Evolutionary conservation across 306 rosid species (phyloP), one percentile per base, ranked within the genome.

Genomic region (Pyrus bretschneideri): DNA sequence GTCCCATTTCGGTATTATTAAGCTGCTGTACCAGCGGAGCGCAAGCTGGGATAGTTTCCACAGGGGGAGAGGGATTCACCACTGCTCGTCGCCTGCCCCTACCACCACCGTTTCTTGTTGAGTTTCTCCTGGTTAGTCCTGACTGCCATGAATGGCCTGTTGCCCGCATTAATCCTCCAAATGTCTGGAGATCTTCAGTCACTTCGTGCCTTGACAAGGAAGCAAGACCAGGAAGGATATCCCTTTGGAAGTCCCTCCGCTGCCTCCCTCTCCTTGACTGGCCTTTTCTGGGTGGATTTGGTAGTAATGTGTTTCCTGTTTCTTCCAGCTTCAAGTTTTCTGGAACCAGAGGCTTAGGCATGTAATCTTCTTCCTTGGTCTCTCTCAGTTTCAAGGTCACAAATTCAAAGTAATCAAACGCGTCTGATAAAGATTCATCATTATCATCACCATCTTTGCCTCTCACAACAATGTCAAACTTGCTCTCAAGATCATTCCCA

Each of bases 201-300:
- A 95, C 97, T 87, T 95, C 97, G 40, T 92, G 95, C 89, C 99
- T 90, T 19, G 97, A 92, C 70, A 95, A 79, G 73, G 99, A 88
- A 14, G 87, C 69, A 40, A 95, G 96, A 68, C 97, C 93, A 1
- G 99, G 99, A 77, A 95, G 97, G 79, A 95, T 92, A 81, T 95
- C 99, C 89, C 93, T 86, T 83, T 95, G 99, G 86, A 95, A 95
- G 79, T 95, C 99, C 89, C 97, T 88, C 73, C 95, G 81, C 87
- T 92, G 97, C 86, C 97, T 85, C 73, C 99, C 97, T 81, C 99
- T 84, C 83, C 97, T 89, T 45, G 92, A 86, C 21, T 90, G 96
- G 21, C 97, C 99, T 80, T 75, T 95, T 67, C 97, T 86, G 1
- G 93, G 79, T 66, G 90, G 88, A 44, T 81, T 88, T 35, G 89